These are phyloP conservation scores for Podila minutissima DNA, from an alignment of 192 early-diverging fungal genomes.

Conservation along the genomic window DNA sequence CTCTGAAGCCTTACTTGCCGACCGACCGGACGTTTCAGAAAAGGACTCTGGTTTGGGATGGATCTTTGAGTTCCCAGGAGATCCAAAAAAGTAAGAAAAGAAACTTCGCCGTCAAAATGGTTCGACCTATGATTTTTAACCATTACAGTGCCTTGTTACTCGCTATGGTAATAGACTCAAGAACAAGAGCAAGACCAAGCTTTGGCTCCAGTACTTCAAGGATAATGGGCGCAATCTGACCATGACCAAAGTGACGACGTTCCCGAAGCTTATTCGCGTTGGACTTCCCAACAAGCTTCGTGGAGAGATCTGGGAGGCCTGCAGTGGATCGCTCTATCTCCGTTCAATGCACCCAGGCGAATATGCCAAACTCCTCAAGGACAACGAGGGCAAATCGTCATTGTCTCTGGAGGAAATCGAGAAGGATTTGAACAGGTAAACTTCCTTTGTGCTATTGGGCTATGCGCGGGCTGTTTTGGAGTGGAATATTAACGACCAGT, in stretches of 20 bases:
- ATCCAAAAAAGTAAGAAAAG: conserved; percentile 69
- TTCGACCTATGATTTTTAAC: neutral
- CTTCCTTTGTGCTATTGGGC: neutral
- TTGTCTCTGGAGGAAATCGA: conserved; percentile 94
- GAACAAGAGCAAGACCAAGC: conserved; percentile 77
- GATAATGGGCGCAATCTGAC: conserved; percentile 90
- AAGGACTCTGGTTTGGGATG: conserved; percentile 71
- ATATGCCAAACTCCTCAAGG: conserved; percentile 76
- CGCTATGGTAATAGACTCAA: conserved; percentile 45
- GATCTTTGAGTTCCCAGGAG: conserved; percentile 77
- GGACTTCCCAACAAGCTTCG: conserved; percentile 89
- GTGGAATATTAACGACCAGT: neutral
- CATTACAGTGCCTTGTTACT: neutral
- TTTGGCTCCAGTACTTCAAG: conserved; percentile 81
- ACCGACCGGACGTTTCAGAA: conserved; percentile 58
- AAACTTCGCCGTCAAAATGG: neutral
- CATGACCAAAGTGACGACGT: conserved; percentile 79
- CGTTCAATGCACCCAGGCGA: conserved; percentile 87
- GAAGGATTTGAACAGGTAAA: conserved; percentile 88
- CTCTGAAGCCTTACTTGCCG: conserved; percentile 80
- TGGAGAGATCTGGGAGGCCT: conserved; percentile 95
- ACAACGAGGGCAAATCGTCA: conserved; percentile 77
- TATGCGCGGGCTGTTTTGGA: neutral
- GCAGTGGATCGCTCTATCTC: conserved; percentile 88
- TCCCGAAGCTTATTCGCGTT: conserved; percentile 89